Evolutionary conservation across 495 filamentous ascomycete genomes (phyloP).

Genomic region (Pseudoneurospora amorphoporcata): DNA sequence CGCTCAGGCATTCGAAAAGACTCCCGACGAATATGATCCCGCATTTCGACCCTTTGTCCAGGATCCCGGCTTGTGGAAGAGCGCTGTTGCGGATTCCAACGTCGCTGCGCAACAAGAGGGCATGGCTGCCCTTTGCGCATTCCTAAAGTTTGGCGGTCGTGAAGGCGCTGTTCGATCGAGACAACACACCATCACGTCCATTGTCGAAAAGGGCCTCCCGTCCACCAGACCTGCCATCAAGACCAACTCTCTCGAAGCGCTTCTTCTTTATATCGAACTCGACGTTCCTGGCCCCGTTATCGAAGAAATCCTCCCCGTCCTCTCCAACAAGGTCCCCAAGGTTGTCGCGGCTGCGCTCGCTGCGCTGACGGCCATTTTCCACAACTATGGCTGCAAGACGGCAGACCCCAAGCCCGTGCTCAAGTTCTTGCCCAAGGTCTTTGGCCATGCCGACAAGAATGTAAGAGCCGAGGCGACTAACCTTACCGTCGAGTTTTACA

Average conservation of each 20-base stretch:
- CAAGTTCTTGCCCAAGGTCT: constrained; percentile 81
- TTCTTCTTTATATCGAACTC: constrained; percentile 81
- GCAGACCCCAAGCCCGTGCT: constrained; percentile 93
- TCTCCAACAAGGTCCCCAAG: constrained; percentile 91
- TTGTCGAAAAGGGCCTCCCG: constrained; percentile 86
- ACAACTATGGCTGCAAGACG: constrained; percentile 91
- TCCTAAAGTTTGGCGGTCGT: constrained; percentile 74
- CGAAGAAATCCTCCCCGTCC: constrained; percentile 76
- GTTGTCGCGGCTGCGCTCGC: constrained; percentile 76
- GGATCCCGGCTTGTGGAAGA: constrained; percentile 82
- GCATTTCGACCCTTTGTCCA: constrained; percentile 77
- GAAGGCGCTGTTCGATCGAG: constrained; percentile 77
- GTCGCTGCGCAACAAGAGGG: constrained; percentile 95
- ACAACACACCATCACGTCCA: constrained; percentile 56
- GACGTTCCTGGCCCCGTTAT: constrained; percentile 79
- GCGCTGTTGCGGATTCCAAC: constrained; percentile 88
- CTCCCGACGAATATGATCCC: constrained; percentile 78
- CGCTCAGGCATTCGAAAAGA: constrained; percentile 71
- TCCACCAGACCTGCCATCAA: constrained; percentile 84
- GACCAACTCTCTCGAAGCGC: constrained; percentile 70
- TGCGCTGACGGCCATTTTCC: constrained; percentile 72
- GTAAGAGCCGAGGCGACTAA: constrained; percentile 91
- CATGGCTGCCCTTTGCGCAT: constrained; percentile 74
- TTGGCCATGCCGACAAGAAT: constrained; percentile 96
- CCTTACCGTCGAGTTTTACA: constrained; percentile 86